These are phyloP conservation scores for Pythium aquatile DNA, from an alignment of 352 stramenopile species.

Conservation along the genomic window DNA sequence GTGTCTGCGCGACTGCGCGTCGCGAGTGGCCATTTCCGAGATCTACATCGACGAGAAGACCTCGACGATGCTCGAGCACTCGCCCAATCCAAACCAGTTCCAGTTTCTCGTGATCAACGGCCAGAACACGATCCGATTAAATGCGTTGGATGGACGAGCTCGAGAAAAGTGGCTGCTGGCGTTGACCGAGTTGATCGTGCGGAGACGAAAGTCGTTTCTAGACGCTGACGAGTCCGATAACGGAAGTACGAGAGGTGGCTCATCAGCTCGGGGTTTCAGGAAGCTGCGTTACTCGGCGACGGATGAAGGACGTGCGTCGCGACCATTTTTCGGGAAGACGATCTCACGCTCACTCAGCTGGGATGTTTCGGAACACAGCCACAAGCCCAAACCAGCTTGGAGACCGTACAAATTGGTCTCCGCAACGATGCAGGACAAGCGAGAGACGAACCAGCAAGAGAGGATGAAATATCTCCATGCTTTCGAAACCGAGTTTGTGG, in stretches of 20 bases:
- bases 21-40: slow-evolving; percentile 67
- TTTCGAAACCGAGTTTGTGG: slow-evolving; percentile 43
- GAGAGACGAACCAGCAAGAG: slow-evolving; percentile 37
- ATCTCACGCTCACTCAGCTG: slow-evolving; percentile 12
- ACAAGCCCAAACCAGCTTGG: slow-evolving; percentile 41
- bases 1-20: slow-evolving; percentile 70
- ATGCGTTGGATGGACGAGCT: slow-evolving; percentile 59
- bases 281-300: slow-evolving; percentile 2
- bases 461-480: slow-evolving; percentile 53
- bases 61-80: slow-evolving; percentile 61
- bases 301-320: slow-evolving; percentile 36
- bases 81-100: slow-evolving; percentile 65
- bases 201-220: slow-evolving; percentile 70
- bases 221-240: slow-evolving; percentile 71
- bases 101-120: slow-evolving; percentile 82
- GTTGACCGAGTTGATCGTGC: slow-evolving; percentile 81
- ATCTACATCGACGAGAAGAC: slow-evolving; percentile 77
- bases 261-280: slow-evolving; percentile 36
- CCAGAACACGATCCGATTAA: slow-evolving; percentile 63
- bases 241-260: slow-evolving; percentile 9
- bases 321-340: slow-evolving; percentile 23
- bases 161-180: slow-evolving; percentile 69
- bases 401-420: slow-evolving; percentile 75
- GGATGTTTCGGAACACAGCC: slow-evolving; percentile 25
- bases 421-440: slow-evolving; percentile 69